Evolutionary conservation across 768 basidiomycete species (phyloP).

Genomic region (Pulveroboletus sp.): DNA sequence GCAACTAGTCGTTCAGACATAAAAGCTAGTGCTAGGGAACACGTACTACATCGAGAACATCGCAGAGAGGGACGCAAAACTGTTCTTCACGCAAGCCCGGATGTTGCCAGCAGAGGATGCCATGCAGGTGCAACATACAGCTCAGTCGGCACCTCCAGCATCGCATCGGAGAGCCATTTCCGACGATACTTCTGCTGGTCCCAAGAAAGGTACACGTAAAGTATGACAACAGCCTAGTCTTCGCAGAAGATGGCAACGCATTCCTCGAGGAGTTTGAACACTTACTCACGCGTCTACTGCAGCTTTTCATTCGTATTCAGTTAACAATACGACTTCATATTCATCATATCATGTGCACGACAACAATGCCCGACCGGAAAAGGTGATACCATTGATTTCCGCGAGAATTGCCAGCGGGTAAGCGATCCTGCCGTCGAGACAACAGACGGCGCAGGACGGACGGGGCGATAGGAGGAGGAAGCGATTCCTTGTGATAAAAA

Average conservation of each 20-base stretch:
- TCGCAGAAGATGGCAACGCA: background rate
- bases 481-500: constrained; percentile 14
- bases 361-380: constrained; percentile 4
- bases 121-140: constrained; percentile 20
- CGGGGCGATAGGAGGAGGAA: constrained; percentile 1
- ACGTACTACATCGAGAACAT: constrained; percentile 89
- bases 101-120: constrained; percentile 37
- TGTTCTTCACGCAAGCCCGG: constrained; percentile 92
- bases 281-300: background rate
- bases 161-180: constrained; percentile 28
- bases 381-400: background rate
- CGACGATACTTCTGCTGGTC: constrained; percentile 14
- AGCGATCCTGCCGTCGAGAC: constrained; percentile 2
- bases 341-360: constrained; percentile 9
- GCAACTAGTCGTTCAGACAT: background rate
- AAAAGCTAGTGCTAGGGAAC: constrained; percentile 55
- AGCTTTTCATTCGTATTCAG: background rate
- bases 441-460: background rate
- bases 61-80: constrained; percentile 64
- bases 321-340: constrained; percentile 5
- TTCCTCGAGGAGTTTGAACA: background rate
- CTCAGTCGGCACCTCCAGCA: constrained; percentile 28
- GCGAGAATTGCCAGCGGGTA: constrained; percentile 2
- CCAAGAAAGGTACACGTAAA: constrained; percentile 17
- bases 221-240: background rate